Base-by-base conservation (phyloP, 192 early-diverging fungal genomes). In the Gryganskiella cystojenkinii region DNA sequence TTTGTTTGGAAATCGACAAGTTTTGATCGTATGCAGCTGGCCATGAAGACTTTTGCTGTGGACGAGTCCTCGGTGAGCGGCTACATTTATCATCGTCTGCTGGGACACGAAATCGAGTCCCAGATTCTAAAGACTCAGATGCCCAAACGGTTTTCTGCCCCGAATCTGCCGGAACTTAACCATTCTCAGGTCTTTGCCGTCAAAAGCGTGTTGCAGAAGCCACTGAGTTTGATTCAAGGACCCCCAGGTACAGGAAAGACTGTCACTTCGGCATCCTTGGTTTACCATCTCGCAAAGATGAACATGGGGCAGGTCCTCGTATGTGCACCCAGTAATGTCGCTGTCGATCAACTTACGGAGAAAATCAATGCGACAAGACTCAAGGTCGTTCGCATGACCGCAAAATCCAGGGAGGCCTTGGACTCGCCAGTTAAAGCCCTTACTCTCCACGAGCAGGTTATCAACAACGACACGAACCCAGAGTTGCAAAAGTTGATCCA, bases 1-100 rank as follows among this genome's bases (percentile, higher is more conserved):
- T 98, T 98, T 89, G 96, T 99, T 22, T 99, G 97, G 97, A 99
- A 99, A 83, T 92, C 95, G 7, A 96, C 94, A 4, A 94, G 95
- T 19, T 99, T 96, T 83, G 96, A 99, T 70, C 90, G 94, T 45
- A 98, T 99, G 97, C 97, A 99, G 79, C 82, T 88, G 55, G 95
- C 98, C 0, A 92, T 99, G 92, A 95, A 95, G 69, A 94, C 90
- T 4, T 99, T 99, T 91, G 96, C 98, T 6, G 91, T 96, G 14
- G 95, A 98, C 81, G 95, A 98, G 70, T 92, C 90, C 0, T 93
- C 92, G 6, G 94, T 99, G 28, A 95, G 94, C 82, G 94, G 94
- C 28, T 96, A 98, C 74, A 93, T 99, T 44, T 99, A 98, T 81
- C 97, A 98, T 70, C 89, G 90, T 24, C 81, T 99, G 20, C 75